Percentiles rank a stretch among this genome's conserved stretches.
Conservation (phyloP, 768 basidiomycete genomes). For the Panellus pusillus region DNA sequence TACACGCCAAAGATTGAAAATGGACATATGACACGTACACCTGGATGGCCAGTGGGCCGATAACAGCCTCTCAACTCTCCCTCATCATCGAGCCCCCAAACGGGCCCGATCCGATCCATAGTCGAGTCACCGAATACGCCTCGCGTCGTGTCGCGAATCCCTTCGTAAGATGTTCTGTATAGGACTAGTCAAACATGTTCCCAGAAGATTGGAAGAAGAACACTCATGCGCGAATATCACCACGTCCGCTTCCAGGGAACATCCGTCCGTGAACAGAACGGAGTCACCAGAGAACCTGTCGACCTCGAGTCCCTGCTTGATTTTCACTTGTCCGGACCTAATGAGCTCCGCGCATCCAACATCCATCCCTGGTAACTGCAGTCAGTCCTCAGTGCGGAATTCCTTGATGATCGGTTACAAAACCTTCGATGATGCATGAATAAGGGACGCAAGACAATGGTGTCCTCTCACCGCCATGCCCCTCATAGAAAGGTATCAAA, state of each 20-base stretch:
- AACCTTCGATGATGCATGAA: constrained; percentile 1
- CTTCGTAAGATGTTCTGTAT: constrained; percentile 33
- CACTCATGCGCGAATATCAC: constrained; percentile 43
- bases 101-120: constrained; percentile 28
- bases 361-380: constrained; percentile 32
- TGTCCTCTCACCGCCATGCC: constrained; percentile 1
- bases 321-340: constrained; percentile 50
- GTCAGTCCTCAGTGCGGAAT: neutral
- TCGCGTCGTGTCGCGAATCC: constrained; percentile 30
- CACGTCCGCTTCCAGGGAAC: constrained; percentile 40
- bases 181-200: no score
- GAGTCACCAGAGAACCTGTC: constrained; percentile 34
- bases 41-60: constrained; percentile 43
- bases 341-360: constrained; percentile 54
- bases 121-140: constrained; percentile 36
- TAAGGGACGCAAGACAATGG: neutral
- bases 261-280: constrained; percentile 40
- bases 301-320: constrained; percentile 53
- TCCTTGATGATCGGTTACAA: neutral
- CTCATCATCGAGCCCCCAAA: constrained; percentile 45
- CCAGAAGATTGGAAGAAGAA: constrained; percentile 1
- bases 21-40: constrained; percentile 26
- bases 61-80: constrained; percentile 39
- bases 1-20: neutral
- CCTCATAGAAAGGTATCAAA: constrained; percentile 8